Evolutionary conservation across 73 alveolate species (phyloP), one percentile per base, ranked within the genome.

Genomic region (Stentor coeruleus): DNA sequence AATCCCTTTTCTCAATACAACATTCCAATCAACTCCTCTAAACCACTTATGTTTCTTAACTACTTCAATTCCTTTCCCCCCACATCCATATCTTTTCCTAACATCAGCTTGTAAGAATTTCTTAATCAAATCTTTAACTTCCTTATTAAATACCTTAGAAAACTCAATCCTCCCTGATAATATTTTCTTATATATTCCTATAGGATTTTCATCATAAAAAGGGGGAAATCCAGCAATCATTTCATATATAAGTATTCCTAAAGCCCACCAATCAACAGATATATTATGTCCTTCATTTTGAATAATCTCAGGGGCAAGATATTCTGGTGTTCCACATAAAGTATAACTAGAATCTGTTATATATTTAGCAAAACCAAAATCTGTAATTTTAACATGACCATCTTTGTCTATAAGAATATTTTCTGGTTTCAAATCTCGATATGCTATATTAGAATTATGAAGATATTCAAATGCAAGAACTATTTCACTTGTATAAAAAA

Each of bases 401-500:
- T 86, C 89, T 77, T 81, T 84, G 81, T 89, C 95, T 55, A 87
- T 82, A 81, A 86, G 89, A 41, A 92, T 84, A 84, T 92, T 92
- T 11, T 94, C 95, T 11, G 95, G 90, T 80, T 92, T 92, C 42
- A 92, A 74, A 82, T 92, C 95, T 86, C 97, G 83, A 82, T 92
- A 94, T 41, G 86, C 86, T 82, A 84, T 85, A 41, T 86, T 93
- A 77, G 89, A 90, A 76, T 87, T 88, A 82, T 92, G 97, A 30
- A 92, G 84, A 83, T 88, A 87, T 55, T 86, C 84, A 15, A 92
- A 38, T 35, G 95, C 97, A 6, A 49, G 20, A 20, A 49, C 66
- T 6, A 49, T 49, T 20, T 49, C 66, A 11, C 28, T 11, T 49
- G 20, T 11, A 20, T 49, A 49, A 49, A 49, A 49, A 6, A 6